phyloP scores from a whole-genome alignment of 305 asterid genomes.

The Ilex paraguariensis region DNA sequence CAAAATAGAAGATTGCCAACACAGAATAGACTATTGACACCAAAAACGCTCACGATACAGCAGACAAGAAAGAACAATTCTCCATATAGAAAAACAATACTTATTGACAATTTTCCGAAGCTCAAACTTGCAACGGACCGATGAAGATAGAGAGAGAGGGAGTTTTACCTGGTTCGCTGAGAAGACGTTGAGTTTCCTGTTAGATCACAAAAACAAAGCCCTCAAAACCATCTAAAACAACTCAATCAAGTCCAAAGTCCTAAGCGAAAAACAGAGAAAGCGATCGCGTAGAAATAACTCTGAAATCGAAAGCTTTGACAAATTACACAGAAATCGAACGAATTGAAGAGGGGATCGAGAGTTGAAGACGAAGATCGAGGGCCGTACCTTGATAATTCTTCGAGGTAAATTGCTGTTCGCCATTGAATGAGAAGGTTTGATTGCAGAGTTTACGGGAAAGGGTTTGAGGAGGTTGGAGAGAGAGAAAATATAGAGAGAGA shows the following conservation, averaged over 20 bases:
- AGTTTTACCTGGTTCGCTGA: constrained; percentile 86
- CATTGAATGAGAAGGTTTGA: constrained; percentile 31
- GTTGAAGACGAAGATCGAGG: constrained; percentile 18
- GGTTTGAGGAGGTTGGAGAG: not conserved
- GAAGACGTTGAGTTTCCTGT: constrained; percentile 99
- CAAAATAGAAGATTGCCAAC: too few relatives aligned
- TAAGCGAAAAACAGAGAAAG: constrained; percentile 4
- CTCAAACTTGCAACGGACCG: too few relatives aligned
- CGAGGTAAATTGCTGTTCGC: constrained; percentile 89
- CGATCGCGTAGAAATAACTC: not conserved
- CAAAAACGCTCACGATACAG: too few relatives aligned
- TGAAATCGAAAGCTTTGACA: constrained; percentile 1
- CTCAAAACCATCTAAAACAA: not conserved
- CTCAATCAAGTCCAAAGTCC: constrained; percentile 9
- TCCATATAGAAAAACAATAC: too few relatives aligned
- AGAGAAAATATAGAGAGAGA: not conserved
- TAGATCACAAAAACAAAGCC: constrained; percentile 11
- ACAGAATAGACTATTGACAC: too few relatives aligned
- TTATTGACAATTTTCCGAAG: too few relatives aligned
- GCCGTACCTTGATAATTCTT: constrained; percentile 76
- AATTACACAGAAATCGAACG: constrained; percentile 14
- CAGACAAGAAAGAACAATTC: too few relatives aligned
- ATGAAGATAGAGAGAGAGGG: not conserved
- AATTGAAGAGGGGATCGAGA: constrained; percentile 30
- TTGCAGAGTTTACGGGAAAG: constrained; percentile 1